Evolutionary conservation across 2,329 filamentous ascomycete species (phyloP), one percentile per base, ranked within the genome.

Genomic region (Coniella vitis): DNA sequence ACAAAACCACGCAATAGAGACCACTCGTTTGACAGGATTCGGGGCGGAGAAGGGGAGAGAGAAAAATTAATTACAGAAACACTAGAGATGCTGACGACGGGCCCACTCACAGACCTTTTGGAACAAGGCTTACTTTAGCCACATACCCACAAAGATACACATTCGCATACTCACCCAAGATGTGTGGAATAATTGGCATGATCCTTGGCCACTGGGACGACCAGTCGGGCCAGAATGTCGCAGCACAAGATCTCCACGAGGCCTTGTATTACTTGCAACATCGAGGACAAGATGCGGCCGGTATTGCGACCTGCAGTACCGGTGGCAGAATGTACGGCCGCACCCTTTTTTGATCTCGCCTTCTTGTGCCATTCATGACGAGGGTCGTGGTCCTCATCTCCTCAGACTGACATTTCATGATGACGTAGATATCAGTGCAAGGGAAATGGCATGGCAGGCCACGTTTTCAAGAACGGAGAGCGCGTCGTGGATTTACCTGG

Each of bases 221-320:
- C 40, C 47, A 49, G 29, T 49, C 47, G 4, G 47, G 47, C 38
- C 47, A 49, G 35, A 49, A 49, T 17, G 16, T 44, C 10, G 47
- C 47, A 7, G 47, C 47, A 38, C 40, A 49, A n/a, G 48, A 87
- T 56, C 70, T 87, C 37, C 83, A 87, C 62, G 84, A 87, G 65
- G 75, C 78, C 36, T 70, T 87, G n/a, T 87, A 84, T 66, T 81
- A 81, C 58, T 78, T 87, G 9, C 84, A 68, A 55, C 67, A 90
- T 64, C 79, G 87, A 61, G 87, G 88, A 46, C 89, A 94, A 66
- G 90, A 95, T 83, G 90, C 90, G 43, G 87, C 83, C 48, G 90
- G 90, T 55, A 91, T 95, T 58, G 81, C 89, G 73, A 59, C 89
- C 75, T 74, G 84, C 77, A 57, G 76, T 14, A 54, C 55, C 72